Percentiles rank a stretch among this genome's conserved stretches.
Evolutionary conservation across 257 asterid species (phyloP).

Genomic region (Rehmannia glutinosa): DNA sequence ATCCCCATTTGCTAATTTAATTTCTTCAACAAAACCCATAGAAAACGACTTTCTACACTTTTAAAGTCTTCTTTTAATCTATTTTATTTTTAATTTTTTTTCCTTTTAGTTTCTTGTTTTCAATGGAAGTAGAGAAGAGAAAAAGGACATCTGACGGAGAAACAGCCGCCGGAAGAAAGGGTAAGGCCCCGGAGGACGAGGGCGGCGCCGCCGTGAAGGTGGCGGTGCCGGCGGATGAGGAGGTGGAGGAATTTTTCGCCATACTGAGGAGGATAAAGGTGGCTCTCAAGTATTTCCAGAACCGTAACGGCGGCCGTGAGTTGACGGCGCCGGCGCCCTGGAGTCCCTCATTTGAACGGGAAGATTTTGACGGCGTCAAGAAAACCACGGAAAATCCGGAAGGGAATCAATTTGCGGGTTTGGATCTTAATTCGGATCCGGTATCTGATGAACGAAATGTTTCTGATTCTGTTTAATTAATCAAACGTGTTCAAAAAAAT

Average conservation of each 20-base stretch:
- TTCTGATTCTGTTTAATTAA: not conserved
- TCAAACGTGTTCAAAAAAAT: too few species aligned
- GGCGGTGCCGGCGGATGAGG: slow-evolving; percentile 29
- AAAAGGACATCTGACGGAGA: slow-evolving; percentile 9
- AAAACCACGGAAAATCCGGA: too few species aligned
- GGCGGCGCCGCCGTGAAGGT: not conserved
- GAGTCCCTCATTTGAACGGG: slow-evolving; percentile 25
- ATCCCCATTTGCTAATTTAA: not conserved
- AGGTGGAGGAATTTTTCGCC: slow-evolving; percentile 51
- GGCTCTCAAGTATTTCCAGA: slow-evolving; percentile 27
- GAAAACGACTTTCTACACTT: not conserved
- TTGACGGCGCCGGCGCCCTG: slow-evolving; percentile 15
- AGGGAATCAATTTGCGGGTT: slow-evolving; percentile 5
- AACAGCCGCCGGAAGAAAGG: slow-evolving; percentile 1
- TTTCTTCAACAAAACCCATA: not conserved
- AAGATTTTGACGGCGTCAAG: slow-evolving; percentile 21
- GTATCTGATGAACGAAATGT: not conserved
- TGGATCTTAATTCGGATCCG: slow-evolving; percentile 21
- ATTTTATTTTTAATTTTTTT: not conserved
- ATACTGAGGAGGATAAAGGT: slow-evolving; percentile 34
- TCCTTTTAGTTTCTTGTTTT: not conserved
- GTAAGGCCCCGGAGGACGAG: not conserved
- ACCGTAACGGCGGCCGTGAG: slow-evolving; percentile 1
- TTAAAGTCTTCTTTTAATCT: not conserved
- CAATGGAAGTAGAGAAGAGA: slow-evolving; percentile 19